Percentiles rank a stretch among this genome's conserved stretches.
Evolutionary conservation across 2,329 filamentous ascomycete genomes (phyloP).

Genomic region (Penicillium sp.): DNA sequence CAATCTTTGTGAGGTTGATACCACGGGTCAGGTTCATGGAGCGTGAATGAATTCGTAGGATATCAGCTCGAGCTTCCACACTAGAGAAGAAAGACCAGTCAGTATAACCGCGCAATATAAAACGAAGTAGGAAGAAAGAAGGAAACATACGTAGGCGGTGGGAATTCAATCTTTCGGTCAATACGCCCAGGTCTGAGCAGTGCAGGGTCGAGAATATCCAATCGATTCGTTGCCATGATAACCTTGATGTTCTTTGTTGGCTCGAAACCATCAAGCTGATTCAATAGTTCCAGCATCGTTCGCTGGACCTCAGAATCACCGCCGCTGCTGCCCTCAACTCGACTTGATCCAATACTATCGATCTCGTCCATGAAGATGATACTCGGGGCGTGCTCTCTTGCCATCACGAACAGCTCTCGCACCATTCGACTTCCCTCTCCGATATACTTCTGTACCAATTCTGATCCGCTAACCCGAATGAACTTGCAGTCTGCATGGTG

Average conservation of each 20-base stretch:
- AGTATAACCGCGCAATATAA: slow-evolving; percentile 19
- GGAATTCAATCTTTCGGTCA: slow-evolving; percentile 98
- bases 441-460: slow-evolving; percentile 98
- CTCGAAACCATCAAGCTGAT: slow-evolving; percentile 97
- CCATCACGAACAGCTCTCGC: slow-evolving; percentile 98
- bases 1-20: slow-evolving; percentile 97
- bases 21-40: slow-evolving; percentile 98
- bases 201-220: slow-evolving; percentile 95
- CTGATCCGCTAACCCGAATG: slow-evolving; percentile 92
- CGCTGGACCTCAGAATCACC: slow-evolving; percentile 97
- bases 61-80: slow-evolving; percentile 93
- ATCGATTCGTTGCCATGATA: slow-evolving; percentile 98
- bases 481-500: slow-evolving; percentile 99
- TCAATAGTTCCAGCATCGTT: slow-evolving; percentile 96
- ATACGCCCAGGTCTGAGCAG: slow-evolving; percentile 94
- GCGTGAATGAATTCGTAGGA: slow-evolving; percentile 92
- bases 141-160: slow-evolving; percentile 68
- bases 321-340: slow-evolving; percentile 90
- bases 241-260: slow-evolving; percentile 99
- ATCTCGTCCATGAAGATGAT: slow-evolving; percentile 99
- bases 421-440: slow-evolving; percentile 98
- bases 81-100: slow-evolving; percentile 22
- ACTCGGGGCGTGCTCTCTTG: slow-evolving; percentile 91
- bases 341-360: slow-evolving; percentile 94
- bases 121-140: background rate